phyloP scores from a whole-genome alignment of 805 yeast species.

The Candida sanyiensis region DNA sequence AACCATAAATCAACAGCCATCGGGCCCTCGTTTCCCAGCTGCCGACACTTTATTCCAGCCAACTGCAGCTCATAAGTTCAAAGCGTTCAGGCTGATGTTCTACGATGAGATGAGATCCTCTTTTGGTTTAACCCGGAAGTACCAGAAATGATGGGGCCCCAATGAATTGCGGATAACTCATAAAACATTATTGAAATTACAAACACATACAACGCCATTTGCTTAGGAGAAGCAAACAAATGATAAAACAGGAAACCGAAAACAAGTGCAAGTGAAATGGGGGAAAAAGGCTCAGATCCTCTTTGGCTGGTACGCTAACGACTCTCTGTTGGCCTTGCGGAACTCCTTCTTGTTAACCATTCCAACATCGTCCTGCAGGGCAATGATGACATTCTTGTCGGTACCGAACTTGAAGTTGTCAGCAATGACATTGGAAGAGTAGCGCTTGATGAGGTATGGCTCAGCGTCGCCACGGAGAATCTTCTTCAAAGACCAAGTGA shows the following conservation, averaged over 20 bases:
- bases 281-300: not conserved
- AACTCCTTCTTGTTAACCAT: conserved; percentile 58
- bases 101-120: conserved; percentile 53
- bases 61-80: conserved; percentile 46
- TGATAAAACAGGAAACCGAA: conserved; percentile 1
- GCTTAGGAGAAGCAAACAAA: not conserved
- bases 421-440: conserved; percentile 56
- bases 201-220: not conserved
- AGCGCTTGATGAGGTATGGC: conserved; percentile 60
- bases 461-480: conserved; percentile 46
- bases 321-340: conserved; percentile 47
- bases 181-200: not conserved
- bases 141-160: conserved; percentile 7
- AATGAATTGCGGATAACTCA: no score
- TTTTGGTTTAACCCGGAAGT: conserved; percentile 39
- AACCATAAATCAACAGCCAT: conserved; percentile 22
- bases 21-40: conserved; percentile 18
- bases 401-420: conserved; percentile 77
- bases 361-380: conserved; percentile 71
- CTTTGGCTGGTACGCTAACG: conserved; percentile 30
- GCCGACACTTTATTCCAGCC: conserved; percentile 33
- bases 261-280: not conserved
- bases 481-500: conserved; percentile 70
- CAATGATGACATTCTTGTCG: conserved; percentile 63
- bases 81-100: conserved; percentile 56